Evolutionary conservation across 2,329 filamentous ascomycete species (phyloP), one percentile per base, ranked within the genome.

Genomic region (Pseudomassariella vexata): DNA sequence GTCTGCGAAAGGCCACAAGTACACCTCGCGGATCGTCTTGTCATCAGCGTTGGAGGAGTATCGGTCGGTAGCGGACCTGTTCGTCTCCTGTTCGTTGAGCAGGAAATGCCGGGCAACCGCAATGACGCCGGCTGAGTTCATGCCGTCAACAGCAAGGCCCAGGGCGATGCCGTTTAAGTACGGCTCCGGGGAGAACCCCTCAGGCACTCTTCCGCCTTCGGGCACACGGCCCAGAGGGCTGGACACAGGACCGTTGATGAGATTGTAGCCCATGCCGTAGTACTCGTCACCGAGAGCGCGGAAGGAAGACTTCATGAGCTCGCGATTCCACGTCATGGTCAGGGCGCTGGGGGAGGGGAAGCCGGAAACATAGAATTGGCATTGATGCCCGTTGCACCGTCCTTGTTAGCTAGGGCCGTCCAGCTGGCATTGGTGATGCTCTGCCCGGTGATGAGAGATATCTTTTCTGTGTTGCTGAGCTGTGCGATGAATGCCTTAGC

Each of bases 301-400:
- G 30, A 41, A 40, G 24, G 42, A 41, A 9, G 33, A 22, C 23
- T 39, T 30, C 12, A 36, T 30, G 9, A 42, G 35, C 17, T 40
- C 30, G 5, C 36, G 38, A 30, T 44, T 34, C 42, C 42, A 45
- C n/a, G 40, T 44, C 41, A 44, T 41, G 28, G 36, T 36, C 34
- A 42, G 24, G 12, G 42, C 42, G 18, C 36, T 39, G 19, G 39
- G 33, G 28, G 35, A 33, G 17, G 30, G 23, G 28, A 44, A 45
- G 20, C 38, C 41, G 12, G 42, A 44, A n/a, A 45, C 41, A 15
- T 33, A 45, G 29, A 44, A 41, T 14, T 30, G 30, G 20, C 35
- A 34, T 44, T 40, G 24, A 44, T 32, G 10, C 41, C 42, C 5
- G 39, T 33, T 12, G 36, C 36, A 11, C 42, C 42, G 35, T 44